Evolutionary conservation across 225 moss, liverwort and hornwort species (phyloP), one percentile per base, ranked within the genome.

Genomic region (Sphagnum contortum): DNA sequence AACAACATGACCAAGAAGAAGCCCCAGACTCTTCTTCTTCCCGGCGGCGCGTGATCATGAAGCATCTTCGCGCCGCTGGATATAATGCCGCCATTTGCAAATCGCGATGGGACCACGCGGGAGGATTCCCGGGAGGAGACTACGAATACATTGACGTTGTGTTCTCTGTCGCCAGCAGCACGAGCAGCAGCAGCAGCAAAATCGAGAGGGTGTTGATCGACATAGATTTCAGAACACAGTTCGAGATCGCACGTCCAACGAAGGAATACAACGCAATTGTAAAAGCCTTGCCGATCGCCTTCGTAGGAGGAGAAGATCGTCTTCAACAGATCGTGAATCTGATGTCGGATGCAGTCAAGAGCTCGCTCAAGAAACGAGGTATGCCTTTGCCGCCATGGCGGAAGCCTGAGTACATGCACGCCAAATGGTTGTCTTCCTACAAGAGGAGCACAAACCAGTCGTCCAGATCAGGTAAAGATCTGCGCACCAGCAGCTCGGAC

Each of bases 51-150:
- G 70, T 55, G 57, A 85, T 91, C 60, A 85, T 91, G 91, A 80
- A 72, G 54, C 70, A 81, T 59, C 85, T 94, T 5, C 75, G 87
- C 2, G 59, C 68, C 12, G 66, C 66, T 63, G 94, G 94, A 57
- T 87, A 89, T 69, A 82, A 94, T 84, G 91, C 94, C 2, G 94
- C 85, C 55, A 76, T 94, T 45, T 94, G 94, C 85, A 94, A 94
- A 74, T 89, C 94, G n/a, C 73, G 85, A 69, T 94, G 94, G 94
- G 84, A 85, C 11, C 87, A 91, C 47, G 85, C 83, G 12, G 89
- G 87, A 2, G 87, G 89, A 62, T 86, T 89, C 59, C 91, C 94
- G 12, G 91, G 89, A 77, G 94, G 94, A 47, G 94, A 87, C 57
- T 91, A 94, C 12, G 94, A 94, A 61, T 94, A 94, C 71, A 89